Evolutionary conservation across 306 rosid species (phyloP), one percentile per base, ranked within the genome.

Genomic region (Castanospermum australe): DNA sequence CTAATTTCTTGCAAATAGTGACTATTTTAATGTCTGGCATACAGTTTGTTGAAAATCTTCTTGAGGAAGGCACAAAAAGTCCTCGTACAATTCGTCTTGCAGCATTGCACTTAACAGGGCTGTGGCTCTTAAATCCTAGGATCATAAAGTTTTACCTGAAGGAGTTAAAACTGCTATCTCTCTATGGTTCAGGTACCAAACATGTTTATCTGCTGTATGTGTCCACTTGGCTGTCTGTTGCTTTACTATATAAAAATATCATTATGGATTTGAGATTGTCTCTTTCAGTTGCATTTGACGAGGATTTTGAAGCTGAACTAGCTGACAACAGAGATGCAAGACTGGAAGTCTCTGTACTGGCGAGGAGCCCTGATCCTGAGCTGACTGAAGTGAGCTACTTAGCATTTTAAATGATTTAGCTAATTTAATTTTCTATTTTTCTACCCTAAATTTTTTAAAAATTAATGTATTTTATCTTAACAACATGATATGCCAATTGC

Each of bases 31-130:
- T 72, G 57, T 45, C 55, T 77, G 75, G 17, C 35, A 13, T 60
- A 39, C 87, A 94, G 99, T 91, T 94, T 73, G 63, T 92, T 76
- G 89, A 84, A 79, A 92, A 91, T 79, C 84, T 94, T 87, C 88
- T 94, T 6, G 93, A 89, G 87, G 99, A 92, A 83, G 97, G 99
- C 68, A 92, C 88, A 41, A 94, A 87, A 72, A 94, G 99, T 82
- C 99, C 99, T 51, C 95, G 99, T 25, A 94, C 99, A 80, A 92
- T 92, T 84, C 99, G 97, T 79, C 93, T 94, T 69, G 93, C 95
- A n/a, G 97, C 99, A 71, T 84, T 94, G 84, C 99, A 92, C 86
- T 88, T 94, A 77, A 85, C 97, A 2, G 97, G 99, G 61, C 81
- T 94, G 68, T 94, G 90, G 97, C 86, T 92, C 44, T 83, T 82